Conservation (phyloP, 2,329 filamentous ascomycete species). For the Fusarium concolor region DNA sequence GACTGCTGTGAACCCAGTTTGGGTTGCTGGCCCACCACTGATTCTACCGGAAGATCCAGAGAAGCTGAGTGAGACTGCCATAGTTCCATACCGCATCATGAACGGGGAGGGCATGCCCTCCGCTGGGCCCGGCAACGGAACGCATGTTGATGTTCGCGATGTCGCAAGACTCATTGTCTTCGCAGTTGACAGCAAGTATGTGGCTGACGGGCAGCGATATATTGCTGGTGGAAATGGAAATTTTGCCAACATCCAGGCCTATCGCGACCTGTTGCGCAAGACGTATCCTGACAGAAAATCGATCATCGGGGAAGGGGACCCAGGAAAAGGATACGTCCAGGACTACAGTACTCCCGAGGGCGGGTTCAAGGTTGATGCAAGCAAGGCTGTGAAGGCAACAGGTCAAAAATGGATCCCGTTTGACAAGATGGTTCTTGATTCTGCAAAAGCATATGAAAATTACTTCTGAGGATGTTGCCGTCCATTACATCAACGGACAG, state of each 20-base stretch:
- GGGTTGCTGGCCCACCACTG: conserved; percentile 14
- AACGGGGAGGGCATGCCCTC: conserved; percentile 10
- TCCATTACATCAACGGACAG: too few relatives aligned
- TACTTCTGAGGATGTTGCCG: background rate
- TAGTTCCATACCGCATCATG: conserved; percentile 19
- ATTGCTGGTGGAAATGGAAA: conserved; percentile 5
- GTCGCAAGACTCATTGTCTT: conserved; percentile 19
- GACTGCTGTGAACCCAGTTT: conserved; percentile 22
- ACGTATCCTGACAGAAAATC: background rate
- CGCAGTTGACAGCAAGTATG: conserved; percentile 2
- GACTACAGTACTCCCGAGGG: conserved; percentile 5
- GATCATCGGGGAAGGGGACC: background rate
- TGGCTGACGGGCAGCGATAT: conserved; percentile 17
- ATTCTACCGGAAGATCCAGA: conserved; percentile 12
- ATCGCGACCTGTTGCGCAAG: conserved; percentile 16
- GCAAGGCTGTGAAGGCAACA: conserved; percentile 5
- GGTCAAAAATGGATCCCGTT: conserved; percentile 16
- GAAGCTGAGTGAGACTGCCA: conserved; percentile 25
- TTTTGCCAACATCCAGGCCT: conserved; percentile 21
- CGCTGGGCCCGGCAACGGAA: conserved; percentile 13
- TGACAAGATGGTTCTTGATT: conserved; percentile 5
- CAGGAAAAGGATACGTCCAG: conserved; percentile 4
- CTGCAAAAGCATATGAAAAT: conserved; percentile 12
- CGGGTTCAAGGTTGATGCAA: background rate
- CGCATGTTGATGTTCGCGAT: conserved; percentile 23